These are phyloP conservation scores for Aspergillus fumigatus DNA, from an alignment of 2,329 filamentous ascomycete species.

Conservation along the genomic window DNA sequence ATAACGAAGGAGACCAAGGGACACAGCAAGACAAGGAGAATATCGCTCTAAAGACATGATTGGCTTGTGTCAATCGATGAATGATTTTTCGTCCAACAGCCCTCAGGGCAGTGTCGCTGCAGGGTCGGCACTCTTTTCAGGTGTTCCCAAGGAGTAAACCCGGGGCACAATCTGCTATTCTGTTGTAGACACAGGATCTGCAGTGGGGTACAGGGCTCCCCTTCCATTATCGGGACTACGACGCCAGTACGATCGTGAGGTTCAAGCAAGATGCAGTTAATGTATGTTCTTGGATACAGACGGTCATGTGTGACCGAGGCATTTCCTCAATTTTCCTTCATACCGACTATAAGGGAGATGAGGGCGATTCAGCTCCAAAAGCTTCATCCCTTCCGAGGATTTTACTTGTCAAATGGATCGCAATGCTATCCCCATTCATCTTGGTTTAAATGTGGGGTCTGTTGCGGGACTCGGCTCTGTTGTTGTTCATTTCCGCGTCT, in stretches of 20 bases:
- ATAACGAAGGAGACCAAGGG: conserved; percentile 9
- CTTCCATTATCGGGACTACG: background rate
- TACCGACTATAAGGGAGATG: conserved; percentile 6
- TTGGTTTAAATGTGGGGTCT: background rate
- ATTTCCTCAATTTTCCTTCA: conserved; percentile 9
- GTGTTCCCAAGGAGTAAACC: background rate
- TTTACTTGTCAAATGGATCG: background rate
- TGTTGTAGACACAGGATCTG: background rate
- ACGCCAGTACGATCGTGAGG: background rate
- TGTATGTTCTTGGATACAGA: background rate
- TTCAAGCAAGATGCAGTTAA: background rate
- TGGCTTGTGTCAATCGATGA: background rate
- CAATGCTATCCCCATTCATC: background rate
- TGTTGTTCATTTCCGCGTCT: background rate
- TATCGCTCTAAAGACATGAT: conserved; percentile 25
- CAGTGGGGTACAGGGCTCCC: background rate
- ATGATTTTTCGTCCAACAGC: background rate
- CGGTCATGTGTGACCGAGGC: conserved; percentile 26
- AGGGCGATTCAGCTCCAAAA: background rate
- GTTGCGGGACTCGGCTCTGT: background rate
- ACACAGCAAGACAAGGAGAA: conserved; percentile 12
- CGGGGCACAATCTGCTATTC: background rate
- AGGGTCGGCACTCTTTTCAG: background rate
- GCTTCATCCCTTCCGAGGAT: background rate
- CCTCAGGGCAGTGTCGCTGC: background rate